These are phyloP conservation scores for Flaveria sonorensis DNA, from an alignment of 129 eudicot genomes.

Conservation along the genomic window DNA sequence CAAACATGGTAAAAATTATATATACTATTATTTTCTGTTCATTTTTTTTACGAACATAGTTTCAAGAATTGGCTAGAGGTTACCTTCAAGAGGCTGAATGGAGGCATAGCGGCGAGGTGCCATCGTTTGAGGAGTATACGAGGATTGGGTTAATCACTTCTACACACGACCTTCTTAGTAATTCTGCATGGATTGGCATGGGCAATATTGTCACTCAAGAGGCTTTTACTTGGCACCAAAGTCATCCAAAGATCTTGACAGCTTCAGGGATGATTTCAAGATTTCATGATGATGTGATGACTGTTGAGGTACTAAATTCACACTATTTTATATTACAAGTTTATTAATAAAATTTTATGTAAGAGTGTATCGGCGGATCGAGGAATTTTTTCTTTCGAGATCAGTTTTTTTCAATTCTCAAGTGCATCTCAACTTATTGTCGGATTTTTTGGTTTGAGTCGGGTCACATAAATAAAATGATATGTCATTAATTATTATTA, in stretches of 20 bases:
- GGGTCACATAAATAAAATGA: too few species aligned
- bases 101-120: conserved; percentile 14
- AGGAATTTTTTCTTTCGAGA: too few species aligned
- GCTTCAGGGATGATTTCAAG: conserved; percentile 1
- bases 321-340: neutral
- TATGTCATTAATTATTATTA: too few species aligned
- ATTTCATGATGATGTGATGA: conserved; percentile 8
- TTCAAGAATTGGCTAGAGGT: neutral
- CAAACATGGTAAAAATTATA: neutral
- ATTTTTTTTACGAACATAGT: neutral
- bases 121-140: conserved; percentile 24
- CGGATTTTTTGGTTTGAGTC: too few species aligned
- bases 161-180: neutral
- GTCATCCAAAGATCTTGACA: neutral
- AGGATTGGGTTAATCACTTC: conserved; percentile 10
- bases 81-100: conserved; percentile 24
- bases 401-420: too few species aligned
- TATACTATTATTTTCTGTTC: too few species aligned
- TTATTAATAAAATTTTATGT: too few species aligned
- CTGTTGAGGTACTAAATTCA: neutral
- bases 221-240: conserved; percentile 17
- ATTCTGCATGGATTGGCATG: conserved; percentile 5
- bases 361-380: too few species aligned
- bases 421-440: too few species aligned
- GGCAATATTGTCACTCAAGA: conserved; percentile 20